A percentile compares a stretch with the other conserved stretches of the same genome.
Conservation (phyloP, 2,329 filamentous ascomycete species). For the Zarea fungicola region DNA sequence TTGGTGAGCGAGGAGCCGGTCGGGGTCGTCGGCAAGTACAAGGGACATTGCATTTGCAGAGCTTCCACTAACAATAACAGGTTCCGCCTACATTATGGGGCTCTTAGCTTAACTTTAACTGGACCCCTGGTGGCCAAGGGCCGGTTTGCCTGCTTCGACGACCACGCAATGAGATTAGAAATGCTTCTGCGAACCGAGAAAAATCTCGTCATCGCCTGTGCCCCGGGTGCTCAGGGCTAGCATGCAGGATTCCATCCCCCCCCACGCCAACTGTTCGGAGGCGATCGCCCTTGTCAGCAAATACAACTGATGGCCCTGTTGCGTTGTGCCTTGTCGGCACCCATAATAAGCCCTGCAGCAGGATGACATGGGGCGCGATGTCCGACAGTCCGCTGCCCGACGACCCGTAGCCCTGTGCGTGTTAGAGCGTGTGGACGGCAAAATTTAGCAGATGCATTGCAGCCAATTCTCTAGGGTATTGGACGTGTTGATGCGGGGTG, state of each 20-base stretch:
- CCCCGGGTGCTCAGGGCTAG: neutral
- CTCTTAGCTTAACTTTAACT: conserved; percentile 9
- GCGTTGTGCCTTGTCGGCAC: neutral
- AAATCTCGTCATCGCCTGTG: conserved; percentile 5
- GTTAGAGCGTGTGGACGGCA: too few species aligned
- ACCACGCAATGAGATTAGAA: conserved; percentile 13
- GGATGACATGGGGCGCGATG: neutral
- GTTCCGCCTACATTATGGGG: conserved; percentile 7
- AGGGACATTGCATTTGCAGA: neutral
- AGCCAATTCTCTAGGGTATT: too few species aligned
- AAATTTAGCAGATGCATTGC: too few species aligned
- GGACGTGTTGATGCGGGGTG: too few species aligned
- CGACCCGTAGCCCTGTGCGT: too few species aligned
- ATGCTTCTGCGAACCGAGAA: neutral
- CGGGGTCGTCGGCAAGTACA: conserved; percentile 10
- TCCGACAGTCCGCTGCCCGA: too few species aligned
- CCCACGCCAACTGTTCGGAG: neutral
- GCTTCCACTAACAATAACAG: neutral
- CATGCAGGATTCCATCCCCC: neutral
- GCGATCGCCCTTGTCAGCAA: conserved; percentile 1
- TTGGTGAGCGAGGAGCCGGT: conserved; percentile 25
- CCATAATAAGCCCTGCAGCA: neutral
- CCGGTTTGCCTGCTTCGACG: conserved; percentile 6
- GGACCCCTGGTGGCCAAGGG: conserved; percentile 6
- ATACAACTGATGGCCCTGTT: neutral